Evolutionary conservation across 2,329 filamentous ascomycete genomes (phyloP), one percentile per base, ranked within the genome.

Genomic region (Waltergamsia citrina): DNA sequence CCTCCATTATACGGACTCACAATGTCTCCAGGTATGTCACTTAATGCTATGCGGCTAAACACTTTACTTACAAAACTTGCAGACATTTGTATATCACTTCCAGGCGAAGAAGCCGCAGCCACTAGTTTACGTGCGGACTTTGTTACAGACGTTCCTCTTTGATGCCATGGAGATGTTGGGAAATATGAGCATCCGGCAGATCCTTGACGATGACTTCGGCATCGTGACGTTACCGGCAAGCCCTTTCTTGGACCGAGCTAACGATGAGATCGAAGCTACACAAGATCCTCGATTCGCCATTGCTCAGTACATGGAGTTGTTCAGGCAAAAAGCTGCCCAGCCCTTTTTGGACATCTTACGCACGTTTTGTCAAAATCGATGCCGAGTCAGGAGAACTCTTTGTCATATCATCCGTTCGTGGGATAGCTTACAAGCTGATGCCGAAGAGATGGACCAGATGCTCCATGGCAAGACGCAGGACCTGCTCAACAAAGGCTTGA

Each of bases 291-390:
- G 85, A 10, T 82, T 85, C 43, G 69, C 78, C 41, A 78, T 90
- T 40, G 75, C 84, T 0, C 67, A 75, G 34, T 67, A 78, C 33
- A 85, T 94, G 69, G 83, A 94, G 44, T 49, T 65, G 2, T 81
- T 81, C 46, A 68, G 77, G 10, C 63, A 72, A 40, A 61, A 71
- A 19, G 70, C 74, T 2, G 74, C 69, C 5, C 65, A 85, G 54
- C 78, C 81, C 0, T 95, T 87, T 49, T 63, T 94, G 14, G 88
- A 95, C 43, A 71, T 93, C 12, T 80, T 92, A 47, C 77, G 87
- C 31, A 81, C 84, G 7, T 68, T 92, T 14, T 94, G 87, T 47
- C 85, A 96, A 52, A 98, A 96, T 50, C 71, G 87, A 34, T 93
- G 86, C 51, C 81, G 92, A 3, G 77, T 94, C 27, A 77, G 92